phyloP scores from a whole-genome alignment of 768 basidiomycete genomes.

The Coprinopsis sp. region DNA sequence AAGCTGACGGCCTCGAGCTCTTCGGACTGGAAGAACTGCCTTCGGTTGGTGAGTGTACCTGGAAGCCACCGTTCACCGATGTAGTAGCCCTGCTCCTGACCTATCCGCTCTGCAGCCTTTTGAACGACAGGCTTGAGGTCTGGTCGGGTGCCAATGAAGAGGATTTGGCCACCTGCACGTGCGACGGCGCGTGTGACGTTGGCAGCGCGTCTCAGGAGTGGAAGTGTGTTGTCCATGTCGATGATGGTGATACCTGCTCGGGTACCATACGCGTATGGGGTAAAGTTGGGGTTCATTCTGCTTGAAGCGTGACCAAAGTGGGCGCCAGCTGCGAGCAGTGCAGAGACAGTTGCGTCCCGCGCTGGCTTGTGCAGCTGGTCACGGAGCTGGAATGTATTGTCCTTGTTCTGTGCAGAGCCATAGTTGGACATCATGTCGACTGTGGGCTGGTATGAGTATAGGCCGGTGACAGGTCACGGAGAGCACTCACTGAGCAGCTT shows the following conservation, averaged over 20 bases:
- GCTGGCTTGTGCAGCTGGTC: conserved; percentile 66
- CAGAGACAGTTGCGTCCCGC: conserved; percentile 73
- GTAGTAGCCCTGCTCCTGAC: conserved; percentile 67
- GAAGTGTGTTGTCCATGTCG: conserved; percentile 90
- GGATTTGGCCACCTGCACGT: conserved; percentile 72
- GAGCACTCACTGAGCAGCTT: conserved; percentile 47
- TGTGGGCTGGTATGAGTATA: conserved; percentile 25
- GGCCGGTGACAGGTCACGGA: conserved; percentile 1
- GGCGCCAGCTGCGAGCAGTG: conserved; percentile 88
- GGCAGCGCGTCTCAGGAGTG: conserved; percentile 86
- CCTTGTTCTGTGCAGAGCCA: conserved; percentile 72
- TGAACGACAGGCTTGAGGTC: conserved; percentile 71
- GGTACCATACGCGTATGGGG: conserved; percentile 89
- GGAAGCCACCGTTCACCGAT: conserved; percentile 90
- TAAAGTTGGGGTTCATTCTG: conserved; percentile 84
- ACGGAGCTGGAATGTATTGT: conserved; percentile 69
- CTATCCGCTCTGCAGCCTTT: conserved; percentile 77
- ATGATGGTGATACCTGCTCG: conserved; percentile 90
- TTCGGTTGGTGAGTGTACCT: conserved; percentile 89
- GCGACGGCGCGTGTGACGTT: conserved; percentile 82
- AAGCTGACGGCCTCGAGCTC: conserved; percentile 50
- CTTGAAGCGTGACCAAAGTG: conserved; percentile 87
- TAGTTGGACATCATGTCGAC: conserved; percentile 61
- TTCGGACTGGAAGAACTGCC: conserved; percentile 59
- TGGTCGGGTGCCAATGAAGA: conserved; percentile 87